Conservation (phyloP, 2,329 filamentous ascomycete species). For the Blastomyces parvus region DNA sequence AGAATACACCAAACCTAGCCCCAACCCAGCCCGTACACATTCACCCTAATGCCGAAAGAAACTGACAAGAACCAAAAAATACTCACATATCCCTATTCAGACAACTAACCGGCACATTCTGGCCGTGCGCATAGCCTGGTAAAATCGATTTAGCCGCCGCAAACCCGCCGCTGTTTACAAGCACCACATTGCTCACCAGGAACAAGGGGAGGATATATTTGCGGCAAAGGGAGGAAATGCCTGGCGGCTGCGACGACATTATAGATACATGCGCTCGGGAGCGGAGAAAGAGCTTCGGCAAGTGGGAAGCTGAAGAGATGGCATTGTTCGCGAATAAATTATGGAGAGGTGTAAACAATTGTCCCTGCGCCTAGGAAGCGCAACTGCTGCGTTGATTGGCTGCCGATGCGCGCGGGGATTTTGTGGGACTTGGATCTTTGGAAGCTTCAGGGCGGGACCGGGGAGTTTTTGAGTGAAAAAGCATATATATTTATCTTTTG, state of each 20-base stretch:
- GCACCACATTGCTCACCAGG: constrained; percentile 4
- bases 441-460: too few relatives aligned
- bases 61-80: background rate
- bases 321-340: background rate
- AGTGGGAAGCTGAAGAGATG: background rate
- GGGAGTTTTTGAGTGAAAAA: too few relatives aligned
- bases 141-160: constrained; percentile 3
- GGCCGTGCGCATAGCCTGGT: constrained; percentile 38
- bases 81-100: constrained; percentile 44
- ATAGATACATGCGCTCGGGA: constrained; percentile 10
- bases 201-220: constrained; percentile 7
- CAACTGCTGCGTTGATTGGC: background rate
- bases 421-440: too few relatives aligned
- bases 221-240: constrained; percentile 2
- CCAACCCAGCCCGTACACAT: background rate
- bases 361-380: too few relatives aligned
- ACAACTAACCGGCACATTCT: constrained; percentile 44
- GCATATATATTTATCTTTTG: too few relatives aligned
- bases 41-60: background rate
- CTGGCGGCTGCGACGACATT: constrained; percentile 12
- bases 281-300: background rate
- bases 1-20: background rate
- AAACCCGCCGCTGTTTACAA: background rate
- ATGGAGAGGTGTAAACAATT: background rate
- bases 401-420: too few relatives aligned